These are phyloP conservation scores for Phytophthora podocarpi DNA, from an alignment of 352 stramenopile genomes.

Conservation along the genomic window DNA sequence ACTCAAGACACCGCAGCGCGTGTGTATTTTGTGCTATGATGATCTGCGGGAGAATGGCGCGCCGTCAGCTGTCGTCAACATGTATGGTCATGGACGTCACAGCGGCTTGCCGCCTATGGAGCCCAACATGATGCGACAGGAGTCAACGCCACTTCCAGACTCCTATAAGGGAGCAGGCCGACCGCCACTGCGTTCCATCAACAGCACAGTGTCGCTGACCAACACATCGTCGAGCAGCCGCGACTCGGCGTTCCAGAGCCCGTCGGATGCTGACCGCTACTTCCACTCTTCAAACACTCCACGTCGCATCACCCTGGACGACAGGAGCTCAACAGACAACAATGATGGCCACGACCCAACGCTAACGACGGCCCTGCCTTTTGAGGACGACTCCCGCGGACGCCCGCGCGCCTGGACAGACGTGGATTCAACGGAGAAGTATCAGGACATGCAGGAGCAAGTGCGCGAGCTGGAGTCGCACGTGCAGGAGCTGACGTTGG, in stretches of 20 bases:
- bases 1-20: slow-evolving; percentile 65
- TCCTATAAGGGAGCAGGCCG: slow-evolving; percentile 19
- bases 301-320: slow-evolving; percentile 13
- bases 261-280: slow-evolving; percentile 33
- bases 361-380: slow-evolving; percentile 31
- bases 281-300: slow-evolving; percentile 26
- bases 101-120: slow-evolving; percentile 38
- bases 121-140: slow-evolving; percentile 33
- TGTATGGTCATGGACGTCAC: slow-evolving; percentile 50
- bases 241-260: slow-evolving; percentile 38
- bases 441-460: slow-evolving; percentile 68
- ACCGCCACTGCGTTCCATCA: slow-evolving; percentile 40
- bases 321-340: slow-evolving; percentile 21
- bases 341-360: slow-evolving; percentile 14
- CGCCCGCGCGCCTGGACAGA: slow-evolving; percentile 72
- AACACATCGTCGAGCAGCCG: slow-evolving; percentile 34
- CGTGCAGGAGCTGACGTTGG: slow-evolving; percentile 59
- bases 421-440: slow-evolving; percentile 56
- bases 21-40: slow-evolving; percentile 85
- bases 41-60: slow-evolving; percentile 77
- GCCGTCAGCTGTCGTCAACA: slow-evolving; percentile 78
- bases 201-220: slow-evolving; percentile 43
- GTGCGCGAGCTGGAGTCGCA: slow-evolving; percentile 73
- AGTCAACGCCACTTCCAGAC: slow-evolving; percentile 29
- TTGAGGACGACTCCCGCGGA: slow-evolving; percentile 39